Percentiles rank a stretch among this genome's conserved stretches.
phyloP scores from a whole-genome alignment of 768 basidiomycete genomes.

The Lactarius deliciosus region DNA sequence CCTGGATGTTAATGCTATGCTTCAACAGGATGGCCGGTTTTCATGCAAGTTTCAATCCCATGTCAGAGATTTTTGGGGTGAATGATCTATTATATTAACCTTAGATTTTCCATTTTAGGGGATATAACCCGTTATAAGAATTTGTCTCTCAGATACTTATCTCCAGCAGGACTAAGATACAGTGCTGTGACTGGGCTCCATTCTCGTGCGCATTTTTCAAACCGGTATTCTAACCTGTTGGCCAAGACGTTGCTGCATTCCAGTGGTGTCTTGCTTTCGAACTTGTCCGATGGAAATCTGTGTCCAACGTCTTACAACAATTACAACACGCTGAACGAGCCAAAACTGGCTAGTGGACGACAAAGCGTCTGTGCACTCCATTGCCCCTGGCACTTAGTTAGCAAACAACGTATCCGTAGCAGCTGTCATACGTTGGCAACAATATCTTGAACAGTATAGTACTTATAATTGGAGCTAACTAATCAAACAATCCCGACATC shows the following conservation, averaged over 20 bases:
- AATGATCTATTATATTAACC: background rate
- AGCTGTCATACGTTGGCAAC: background rate
- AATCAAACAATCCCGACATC: background rate
- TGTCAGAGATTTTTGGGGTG: background rate
- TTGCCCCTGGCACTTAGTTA: background rate
- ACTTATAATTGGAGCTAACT: background rate
- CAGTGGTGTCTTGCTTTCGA: background rate
- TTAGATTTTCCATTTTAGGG: no score
- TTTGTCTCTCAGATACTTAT: background rate
- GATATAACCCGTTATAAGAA: no score
- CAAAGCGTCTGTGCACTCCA: background rate
- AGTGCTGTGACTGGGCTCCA: background rate
- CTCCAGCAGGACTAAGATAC: background rate
- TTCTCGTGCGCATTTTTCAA: background rate
- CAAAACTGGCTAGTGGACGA: background rate
- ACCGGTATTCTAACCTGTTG: background rate
- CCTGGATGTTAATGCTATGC: background rate
- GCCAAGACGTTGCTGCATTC: background rate
- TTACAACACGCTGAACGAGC: background rate
- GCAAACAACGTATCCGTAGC: background rate
- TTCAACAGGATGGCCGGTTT: background rate
- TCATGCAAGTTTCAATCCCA: background rate
- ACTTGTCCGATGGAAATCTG: background rate
- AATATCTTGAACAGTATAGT: background rate
- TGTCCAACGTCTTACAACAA: background rate